Percentiles rank a stretch among this genome's conserved stretches.
phyloP scores from a whole-genome alignment of 1,284 basidiomycete species.

The Irpex sp. region DNA sequence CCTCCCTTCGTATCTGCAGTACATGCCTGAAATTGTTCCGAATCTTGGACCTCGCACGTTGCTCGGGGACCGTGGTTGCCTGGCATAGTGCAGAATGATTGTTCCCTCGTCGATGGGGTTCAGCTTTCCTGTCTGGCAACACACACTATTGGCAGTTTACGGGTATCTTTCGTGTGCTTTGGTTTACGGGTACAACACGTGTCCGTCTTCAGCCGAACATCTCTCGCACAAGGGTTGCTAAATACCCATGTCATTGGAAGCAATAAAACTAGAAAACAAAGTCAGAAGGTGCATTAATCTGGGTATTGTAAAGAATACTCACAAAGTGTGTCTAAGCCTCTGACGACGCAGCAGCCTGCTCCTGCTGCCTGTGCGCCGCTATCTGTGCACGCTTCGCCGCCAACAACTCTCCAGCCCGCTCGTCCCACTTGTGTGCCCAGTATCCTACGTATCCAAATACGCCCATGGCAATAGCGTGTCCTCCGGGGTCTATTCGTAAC shows the following conservation, averaged over 20 bases:
- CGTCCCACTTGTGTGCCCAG: slow-evolving; percentile 65
- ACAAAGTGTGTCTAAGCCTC: neutral
- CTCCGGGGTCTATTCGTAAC: slow-evolving; percentile 49
- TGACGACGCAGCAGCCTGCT: neutral
- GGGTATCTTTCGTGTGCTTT: no score
- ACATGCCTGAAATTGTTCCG: no score
- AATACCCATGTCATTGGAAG: neutral
- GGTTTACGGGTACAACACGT: no score
- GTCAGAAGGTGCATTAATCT: neutral
- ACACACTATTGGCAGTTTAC: no score
- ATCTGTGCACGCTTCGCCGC: slow-evolving; percentile 60
- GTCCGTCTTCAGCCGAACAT: neutral
- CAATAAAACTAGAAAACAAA: neutral
- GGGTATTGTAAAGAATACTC: neutral
- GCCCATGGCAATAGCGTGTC: slow-evolving; percentile 62
- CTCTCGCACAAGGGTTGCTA: neutral
- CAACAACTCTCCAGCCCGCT: slow-evolving; percentile 52
- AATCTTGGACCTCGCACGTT: no score
- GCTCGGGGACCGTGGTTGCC: no score
- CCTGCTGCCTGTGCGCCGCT: slow-evolving; percentile 37
- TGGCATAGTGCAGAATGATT: no score
- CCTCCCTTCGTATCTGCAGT: no score
- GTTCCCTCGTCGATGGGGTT: no score
- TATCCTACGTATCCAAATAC: slow-evolving; percentile 67
- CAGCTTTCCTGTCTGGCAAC: no score